phyloP scores from a whole-genome alignment of 75 land plant genomes.

The Pinus tabuliformis region DNA sequence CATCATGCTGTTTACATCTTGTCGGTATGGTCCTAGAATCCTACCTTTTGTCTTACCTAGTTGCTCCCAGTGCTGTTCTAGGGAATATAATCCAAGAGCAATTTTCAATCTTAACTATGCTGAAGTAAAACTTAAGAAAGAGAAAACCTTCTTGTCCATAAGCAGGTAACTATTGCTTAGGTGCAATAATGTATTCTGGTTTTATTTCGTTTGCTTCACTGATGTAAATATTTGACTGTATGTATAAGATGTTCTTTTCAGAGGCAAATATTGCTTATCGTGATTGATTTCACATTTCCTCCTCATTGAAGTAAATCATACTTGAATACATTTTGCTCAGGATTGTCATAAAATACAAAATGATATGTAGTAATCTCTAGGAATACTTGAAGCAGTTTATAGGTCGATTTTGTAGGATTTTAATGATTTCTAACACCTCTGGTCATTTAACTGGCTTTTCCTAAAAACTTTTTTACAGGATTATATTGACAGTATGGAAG shows the following conservation, averaged over 20 bases:
- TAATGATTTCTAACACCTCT: too few species aligned
- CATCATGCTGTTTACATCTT: background rate
- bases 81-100: background rate
- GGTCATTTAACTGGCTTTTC: background rate
- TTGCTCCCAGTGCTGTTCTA: background rate
- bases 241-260: too few species aligned
- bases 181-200: too few species aligned
- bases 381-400: too few species aligned
- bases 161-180: background rate
- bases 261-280: too few species aligned
- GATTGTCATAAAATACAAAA: background rate
- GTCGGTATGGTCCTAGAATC: background rate
- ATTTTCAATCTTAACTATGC: background rate
- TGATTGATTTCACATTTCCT: background rate
- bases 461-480: constrained; percentile 44
- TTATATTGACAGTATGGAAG: constrained; percentile 99
- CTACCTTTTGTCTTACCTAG: background rate
- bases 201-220: too few species aligned
- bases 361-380: too few species aligned
- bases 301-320: background rate
- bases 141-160: background rate
- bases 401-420: too few species aligned
- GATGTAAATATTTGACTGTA: too few species aligned
- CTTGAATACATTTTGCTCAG: background rate
- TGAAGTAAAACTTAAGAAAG: background rate